Conservation (phyloP, 2,329 filamentous ascomycete genomes). For the Aspergillus sp. region DNA sequence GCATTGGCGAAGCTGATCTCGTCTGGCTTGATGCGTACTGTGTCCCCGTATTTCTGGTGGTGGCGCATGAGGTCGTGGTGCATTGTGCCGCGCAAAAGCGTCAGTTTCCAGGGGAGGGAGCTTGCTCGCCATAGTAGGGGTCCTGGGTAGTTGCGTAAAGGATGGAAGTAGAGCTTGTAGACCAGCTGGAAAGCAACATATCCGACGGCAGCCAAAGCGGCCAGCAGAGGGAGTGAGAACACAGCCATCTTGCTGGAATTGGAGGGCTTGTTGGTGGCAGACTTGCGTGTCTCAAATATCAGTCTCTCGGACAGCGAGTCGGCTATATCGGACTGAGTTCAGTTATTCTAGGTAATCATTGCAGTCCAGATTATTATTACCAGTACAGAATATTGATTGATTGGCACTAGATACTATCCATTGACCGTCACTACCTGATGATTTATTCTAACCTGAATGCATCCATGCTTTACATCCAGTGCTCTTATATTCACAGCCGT, state of each 20-base stretch:
- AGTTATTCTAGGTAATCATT: too few relatives aligned
- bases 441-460: too few relatives aligned
- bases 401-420: too few relatives aligned
- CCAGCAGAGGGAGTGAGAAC: not conserved
- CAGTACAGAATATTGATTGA: too few relatives aligned
- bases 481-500: too few relatives aligned
- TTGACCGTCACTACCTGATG: too few relatives aligned
- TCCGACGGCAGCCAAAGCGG: not conserved
- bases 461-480: too few relatives aligned
- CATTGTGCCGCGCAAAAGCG: not conserved
- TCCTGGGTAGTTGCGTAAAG: not conserved
- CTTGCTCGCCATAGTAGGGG: not conserved
- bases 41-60: conserved; percentile 31
- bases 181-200: not conserved
- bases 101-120: not conserved
- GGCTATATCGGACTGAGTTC: too few relatives aligned
- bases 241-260: not conserved
- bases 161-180: conserved; percentile 3
- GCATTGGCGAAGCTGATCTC: conserved; percentile 35
- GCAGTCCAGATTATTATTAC: too few relatives aligned
- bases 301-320: not conserved
- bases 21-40: conserved; percentile 34
- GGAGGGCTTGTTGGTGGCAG: not conserved
- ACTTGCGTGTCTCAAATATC: not conserved
- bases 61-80: not conserved